Conservation (phyloP, 1,284 basidiomycete genomes). For the Anthracocystis panici-leucophaei region DNA sequence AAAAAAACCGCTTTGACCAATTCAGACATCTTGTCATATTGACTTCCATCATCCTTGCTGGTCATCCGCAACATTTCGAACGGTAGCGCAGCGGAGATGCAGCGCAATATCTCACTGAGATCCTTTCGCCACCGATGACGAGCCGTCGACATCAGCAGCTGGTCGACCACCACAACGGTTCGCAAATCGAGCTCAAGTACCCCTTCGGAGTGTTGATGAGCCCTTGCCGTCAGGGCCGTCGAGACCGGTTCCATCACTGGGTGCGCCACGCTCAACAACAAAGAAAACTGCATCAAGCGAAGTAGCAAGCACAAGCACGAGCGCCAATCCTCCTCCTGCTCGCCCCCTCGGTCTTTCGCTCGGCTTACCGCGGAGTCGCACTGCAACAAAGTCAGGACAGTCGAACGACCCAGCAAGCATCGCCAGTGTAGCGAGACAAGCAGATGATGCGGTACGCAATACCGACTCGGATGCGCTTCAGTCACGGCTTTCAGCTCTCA, state of each 20-base stretch:
- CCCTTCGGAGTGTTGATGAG: not conserved
- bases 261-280: not conserved
- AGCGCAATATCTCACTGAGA: conserved; percentile 15
- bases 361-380: conserved; percentile 25
- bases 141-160: conserved; percentile 1
- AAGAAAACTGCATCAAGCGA: not conserved
- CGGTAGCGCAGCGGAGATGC: conserved; percentile 4
- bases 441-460: conserved; percentile 77
- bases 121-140: conserved; percentile 29
- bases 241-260: not conserved
- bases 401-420: not conserved
- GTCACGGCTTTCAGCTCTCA: conserved; percentile 76
- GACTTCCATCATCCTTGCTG: not conserved
- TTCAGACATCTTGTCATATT: not conserved
- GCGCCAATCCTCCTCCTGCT: conserved; percentile 11
- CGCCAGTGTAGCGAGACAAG: conserved; percentile 13
- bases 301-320: not conserved
- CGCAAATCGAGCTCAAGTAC: conserved; percentile 4
- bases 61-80: not conserved
- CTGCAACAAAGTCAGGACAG: not conserved
- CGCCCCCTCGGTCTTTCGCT: conserved; percentile 26
- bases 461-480: conserved; percentile 81
- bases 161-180: conserved; percentile 17
- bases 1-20: conserved; percentile 4
- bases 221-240: not conserved